Evolutionary conservation across 78 protist genomes (phyloP).

Genomic region (Dictyostelium brefeldianum): DNA sequence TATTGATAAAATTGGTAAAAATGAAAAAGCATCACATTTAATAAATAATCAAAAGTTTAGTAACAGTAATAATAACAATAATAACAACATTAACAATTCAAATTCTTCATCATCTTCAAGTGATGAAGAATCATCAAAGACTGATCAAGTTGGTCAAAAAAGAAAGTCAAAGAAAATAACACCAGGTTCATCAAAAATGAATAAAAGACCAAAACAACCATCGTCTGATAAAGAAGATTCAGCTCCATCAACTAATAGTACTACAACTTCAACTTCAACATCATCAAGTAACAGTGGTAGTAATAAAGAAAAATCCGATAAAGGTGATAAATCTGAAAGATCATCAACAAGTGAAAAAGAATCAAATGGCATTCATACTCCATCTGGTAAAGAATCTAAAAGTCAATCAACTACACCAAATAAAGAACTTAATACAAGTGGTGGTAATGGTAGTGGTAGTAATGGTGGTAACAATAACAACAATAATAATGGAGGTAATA

Average conservation of each 20-base stretch:
- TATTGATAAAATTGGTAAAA: slow-evolving; percentile 67
- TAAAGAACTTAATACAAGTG: neutral
- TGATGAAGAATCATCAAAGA: slow-evolving; percentile 38
- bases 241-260: neutral
- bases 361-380: neutral
- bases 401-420: slow-evolving; percentile 34
- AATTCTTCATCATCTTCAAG: slow-evolving; percentile 29
- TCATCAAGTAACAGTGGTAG: neutral
- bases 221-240: neutral
- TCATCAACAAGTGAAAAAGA: neutral
- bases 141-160: slow-evolving; percentile 25
- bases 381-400: neutral
- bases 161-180: neutral
- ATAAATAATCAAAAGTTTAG: neutral
- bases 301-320: neutral
- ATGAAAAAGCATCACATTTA: slow-evolving; percentile 31
- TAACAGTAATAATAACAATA: neutral
- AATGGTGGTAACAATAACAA: neutral
- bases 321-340: neutral
- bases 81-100: neutral
- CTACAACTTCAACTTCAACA: neutral
- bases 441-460: neutral
- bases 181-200: slow-evolving; percentile 8
- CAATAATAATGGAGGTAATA: neutral
- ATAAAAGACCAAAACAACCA: slow-evolving; percentile 64